Conservation (phyloP, 1,139 yeast genomes). For the Diutina catenulata region DNA sequence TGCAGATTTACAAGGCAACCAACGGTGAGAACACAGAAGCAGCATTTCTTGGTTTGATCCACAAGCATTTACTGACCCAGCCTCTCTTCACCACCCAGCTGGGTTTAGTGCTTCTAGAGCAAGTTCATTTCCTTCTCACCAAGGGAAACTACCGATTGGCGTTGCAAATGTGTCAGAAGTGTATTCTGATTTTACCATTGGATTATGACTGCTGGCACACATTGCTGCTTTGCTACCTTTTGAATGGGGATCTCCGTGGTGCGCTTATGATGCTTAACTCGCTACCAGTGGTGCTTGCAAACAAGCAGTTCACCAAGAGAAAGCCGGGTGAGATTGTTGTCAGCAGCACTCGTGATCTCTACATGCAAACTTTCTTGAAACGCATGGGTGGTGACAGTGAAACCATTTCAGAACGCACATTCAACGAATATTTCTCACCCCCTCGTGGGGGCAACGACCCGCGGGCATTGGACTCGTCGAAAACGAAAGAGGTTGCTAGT, state of each 20-base stretch:
- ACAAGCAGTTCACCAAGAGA: no score
- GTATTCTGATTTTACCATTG: conserved; percentile 25
- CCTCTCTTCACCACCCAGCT: conserved; percentile 18
- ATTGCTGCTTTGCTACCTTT: conserved; percentile 23
- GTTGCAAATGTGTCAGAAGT: conserved; percentile 18
- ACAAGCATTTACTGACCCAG: conserved; percentile 12
- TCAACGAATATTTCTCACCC: neutral
- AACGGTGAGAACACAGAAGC: conserved; percentile 17
- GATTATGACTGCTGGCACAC: conserved; percentile 33
- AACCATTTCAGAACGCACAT: neutral
- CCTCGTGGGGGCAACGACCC: no score
- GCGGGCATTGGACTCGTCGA: no score
- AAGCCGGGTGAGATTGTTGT: neutral
- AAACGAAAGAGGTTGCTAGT: neutral
- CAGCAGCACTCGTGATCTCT: no score
- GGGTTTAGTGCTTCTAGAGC: conserved; percentile 27
- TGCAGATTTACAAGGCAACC: conserved; percentile 19
- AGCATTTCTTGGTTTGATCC: conserved; percentile 17
- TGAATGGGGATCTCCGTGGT: conserved; percentile 17
- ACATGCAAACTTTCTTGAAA: neutral
- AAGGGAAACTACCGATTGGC: conserved; percentile 19
- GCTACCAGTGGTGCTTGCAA: conserved; percentile 20
- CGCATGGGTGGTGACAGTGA: neutral
- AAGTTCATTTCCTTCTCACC: conserved; percentile 25
- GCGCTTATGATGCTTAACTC: conserved; percentile 27